Evolutionary conservation across 192 early-diverging fungal genomes (phyloP), one percentile per base, ranked within the genome.

Genomic region (Coemansia sp.): DNA sequence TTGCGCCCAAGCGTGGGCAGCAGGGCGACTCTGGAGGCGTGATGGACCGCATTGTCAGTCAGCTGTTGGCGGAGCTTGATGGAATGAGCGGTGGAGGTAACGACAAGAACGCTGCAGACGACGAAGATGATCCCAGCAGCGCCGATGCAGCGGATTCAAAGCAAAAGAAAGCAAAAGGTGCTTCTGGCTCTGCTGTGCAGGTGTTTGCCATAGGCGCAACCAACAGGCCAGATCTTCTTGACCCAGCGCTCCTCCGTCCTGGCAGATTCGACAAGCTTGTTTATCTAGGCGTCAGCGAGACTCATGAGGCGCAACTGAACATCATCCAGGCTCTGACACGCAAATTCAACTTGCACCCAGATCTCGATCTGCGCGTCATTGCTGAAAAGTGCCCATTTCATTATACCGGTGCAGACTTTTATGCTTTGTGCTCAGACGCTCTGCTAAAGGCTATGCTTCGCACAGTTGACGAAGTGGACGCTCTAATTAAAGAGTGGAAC

Each of bases 191-290:
- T 53, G 70, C 81, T 0, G 65, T 69, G n/a, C 83, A 85, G 51
- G 96, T 99, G 14, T 98, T 99, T 91, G 95, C 98, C 2, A 96
- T 99, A 84, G 98, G 95, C 7, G 98, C 97, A 0, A 99, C 98
- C 14, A 99, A 99, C 81, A 83, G 98, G 35, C 98, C 98, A 0
- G 98, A 99, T 86, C 83, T 99, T 51, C 76, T 99, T 8, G 98
- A 99, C 63, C 90, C 91, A 1, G 95, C 97, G 5, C 75, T 99
- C 56, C 76, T 99, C 69, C 91, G 98, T 35, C 98, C 98, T 11
- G 98, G 98, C 45, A 73, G 94, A 62, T 99, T 99, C 78, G 98
- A 99, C 74, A 98, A 98, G 76, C 80, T 99, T 22, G 78, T 99
- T 35, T 99, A 97, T 67, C 76, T 99, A 52, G 97, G 97, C 53